Base-by-base conservation (phyloP, 768 basidiomycete species). In the Amanita rubescens region DNA sequence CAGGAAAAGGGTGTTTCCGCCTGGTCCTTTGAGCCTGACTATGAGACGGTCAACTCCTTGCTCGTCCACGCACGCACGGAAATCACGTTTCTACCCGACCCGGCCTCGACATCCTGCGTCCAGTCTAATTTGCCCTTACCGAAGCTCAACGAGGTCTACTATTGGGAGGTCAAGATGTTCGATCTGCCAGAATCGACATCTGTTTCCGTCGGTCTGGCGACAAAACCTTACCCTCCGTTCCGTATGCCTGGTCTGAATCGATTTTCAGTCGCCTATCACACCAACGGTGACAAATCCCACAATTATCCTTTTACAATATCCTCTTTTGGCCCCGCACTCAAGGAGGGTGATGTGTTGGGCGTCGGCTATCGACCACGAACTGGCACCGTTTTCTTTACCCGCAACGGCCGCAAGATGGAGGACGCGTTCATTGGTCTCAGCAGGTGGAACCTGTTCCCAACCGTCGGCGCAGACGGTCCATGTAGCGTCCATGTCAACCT, bases 1-100 rank as follows among this genome's bases (percentile, higher is more conserved):
- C 96, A 99, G 67, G 96, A 99, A 71, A 99, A 99, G 65, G 96
- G 96, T 59, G 95, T 99, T 42, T 95, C 94, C 24, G 96, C 96
- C 15, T 99, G 96, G 96, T 94, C 85, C 35, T 99, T 99, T 65
- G 96, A 99, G 67, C 96, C 96, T 33, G 96, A 98, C 67, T 97
- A 94, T 66, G 94, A 98, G 69, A 87, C 91, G 50, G 82, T 94
- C 66, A 87, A 90, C 58, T 92, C 90, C 7, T 77, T 98, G 42
- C 80, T 97, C 38, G 95, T 99, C 47, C 93, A 96, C 62, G 85
- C 90, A 19, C 84, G 96, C 46, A 99, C 96, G 0, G 96, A 99
- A 71, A 88, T 99, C 61, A 96, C 94, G 5, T 99, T 99, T 71
- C 86, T 99, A 56, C 86, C 90, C n/a, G 88, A 94, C 64, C 94